Conservation (phyloP, 2,329 filamentous ascomycete species). For the Stenocarpella maydis region DNA sequence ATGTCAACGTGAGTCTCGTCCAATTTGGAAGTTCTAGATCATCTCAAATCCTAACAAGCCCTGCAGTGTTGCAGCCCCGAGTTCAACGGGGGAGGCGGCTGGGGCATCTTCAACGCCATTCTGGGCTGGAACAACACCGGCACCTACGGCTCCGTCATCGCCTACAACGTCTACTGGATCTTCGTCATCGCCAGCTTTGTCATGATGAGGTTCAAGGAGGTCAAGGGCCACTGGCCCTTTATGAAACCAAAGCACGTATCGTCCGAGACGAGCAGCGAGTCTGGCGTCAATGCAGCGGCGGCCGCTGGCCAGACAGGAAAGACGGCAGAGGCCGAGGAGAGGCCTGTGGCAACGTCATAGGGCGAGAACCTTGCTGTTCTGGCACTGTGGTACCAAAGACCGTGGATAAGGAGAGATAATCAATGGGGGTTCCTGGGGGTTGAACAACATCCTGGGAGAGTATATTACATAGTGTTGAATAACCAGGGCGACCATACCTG, state of each 20-base stretch:
- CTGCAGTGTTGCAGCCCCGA: conserved; percentile 72
- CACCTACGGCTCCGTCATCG: conserved; percentile 72
- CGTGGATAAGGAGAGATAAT: background rate
- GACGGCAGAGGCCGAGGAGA: conserved; percentile 19
- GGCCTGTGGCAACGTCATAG: conserved; percentile 14
- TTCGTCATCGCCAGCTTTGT: conserved; percentile 64
- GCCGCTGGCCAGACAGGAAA: background rate
- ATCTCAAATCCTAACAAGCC: background rate
- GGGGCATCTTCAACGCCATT: conserved; percentile 77
- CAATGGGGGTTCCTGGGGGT: background rate
- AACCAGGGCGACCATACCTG: too few species aligned
- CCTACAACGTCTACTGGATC: conserved; percentile 76
- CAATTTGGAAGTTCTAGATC: conserved; percentile 13
- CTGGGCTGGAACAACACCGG: conserved; percentile 76
- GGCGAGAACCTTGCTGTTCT: background rate
- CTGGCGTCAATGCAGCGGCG: background rate
- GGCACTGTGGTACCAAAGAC: background rate
- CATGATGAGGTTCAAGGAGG: conserved; percentile 62
- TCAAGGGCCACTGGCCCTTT: conserved; percentile 33
- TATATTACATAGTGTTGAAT: background rate
- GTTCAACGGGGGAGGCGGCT: conserved; percentile 71
- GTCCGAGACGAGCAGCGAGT: conserved; percentile 18
- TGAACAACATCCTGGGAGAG: background rate
- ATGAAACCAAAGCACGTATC: conserved; percentile 25
- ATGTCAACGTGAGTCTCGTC: conserved; percentile 63